These are phyloP conservation scores for Petunia hybrid DNA, from an alignment of 305 asterid species.

Conservation along the genomic window DNA sequence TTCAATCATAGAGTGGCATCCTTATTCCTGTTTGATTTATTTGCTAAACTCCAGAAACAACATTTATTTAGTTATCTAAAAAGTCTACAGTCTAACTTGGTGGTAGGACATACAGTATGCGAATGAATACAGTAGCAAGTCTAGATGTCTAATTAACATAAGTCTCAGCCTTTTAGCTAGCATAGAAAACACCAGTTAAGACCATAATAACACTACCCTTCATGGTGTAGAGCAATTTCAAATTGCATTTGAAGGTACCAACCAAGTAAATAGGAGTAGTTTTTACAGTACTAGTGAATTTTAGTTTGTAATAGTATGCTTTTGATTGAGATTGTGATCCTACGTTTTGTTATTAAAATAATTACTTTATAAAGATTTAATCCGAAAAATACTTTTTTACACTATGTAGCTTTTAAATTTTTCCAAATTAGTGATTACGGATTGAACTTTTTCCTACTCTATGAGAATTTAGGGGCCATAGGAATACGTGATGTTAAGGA, in stretches of 20 bases:
- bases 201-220: not conserved
- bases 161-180: too few relatives aligned
- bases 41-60: slow-evolving; percentile 18
- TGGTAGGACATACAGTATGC: not conserved
- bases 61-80: not conserved
- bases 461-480: not conserved
- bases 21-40: slow-evolving; percentile 26
- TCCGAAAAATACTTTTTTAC: too few relatives aligned
- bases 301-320: too few relatives aligned
- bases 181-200: not conserved
- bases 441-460: not conserved
- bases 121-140: not conserved
- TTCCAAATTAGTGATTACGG: not conserved
- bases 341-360: too few relatives aligned
- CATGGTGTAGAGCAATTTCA: too few relatives aligned
- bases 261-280: too few relatives aligned
- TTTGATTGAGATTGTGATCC: too few relatives aligned
- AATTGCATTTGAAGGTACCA: too few relatives aligned
- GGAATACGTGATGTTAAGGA: not conserved
- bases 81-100: slow-evolving; percentile 29
- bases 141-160: too few relatives aligned
- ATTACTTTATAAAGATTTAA: too few relatives aligned
- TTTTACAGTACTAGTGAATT: too few relatives aligned
- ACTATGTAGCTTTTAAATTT: too few relatives aligned
- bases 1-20: slow-evolving; percentile 12